Conservation (phyloP, 2,329 filamentous ascomycete genomes). For the Aspergillus eucalypticola region DNA sequence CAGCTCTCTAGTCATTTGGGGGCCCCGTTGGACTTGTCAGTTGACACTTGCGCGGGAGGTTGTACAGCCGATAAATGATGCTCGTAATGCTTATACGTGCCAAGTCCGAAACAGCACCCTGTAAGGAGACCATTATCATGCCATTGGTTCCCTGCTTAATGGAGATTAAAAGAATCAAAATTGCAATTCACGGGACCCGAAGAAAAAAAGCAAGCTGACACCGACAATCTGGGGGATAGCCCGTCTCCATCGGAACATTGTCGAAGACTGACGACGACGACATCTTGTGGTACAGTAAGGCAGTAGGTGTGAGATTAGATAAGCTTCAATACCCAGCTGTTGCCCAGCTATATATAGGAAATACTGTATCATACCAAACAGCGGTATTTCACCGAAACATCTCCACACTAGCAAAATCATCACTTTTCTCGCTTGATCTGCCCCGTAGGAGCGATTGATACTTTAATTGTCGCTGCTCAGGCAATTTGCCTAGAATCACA, state of each 20-base stretch:
- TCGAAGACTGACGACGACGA: neutral
- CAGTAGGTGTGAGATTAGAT: neutral
- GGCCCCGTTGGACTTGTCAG: neutral
- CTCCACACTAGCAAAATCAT: slow-evolving; percentile 2
- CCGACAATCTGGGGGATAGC: neutral
- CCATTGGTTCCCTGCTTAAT: neutral
- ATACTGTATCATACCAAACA: neutral
- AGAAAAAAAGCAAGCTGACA: neutral
- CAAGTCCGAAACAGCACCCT: neutral
- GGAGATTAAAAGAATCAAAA: neutral
- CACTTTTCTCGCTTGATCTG: neutral
- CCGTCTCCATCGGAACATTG: neutral
- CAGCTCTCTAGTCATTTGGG: neutral
- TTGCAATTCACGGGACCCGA: too few species aligned
- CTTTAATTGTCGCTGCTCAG: neutral
- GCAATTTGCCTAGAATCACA: neutral
- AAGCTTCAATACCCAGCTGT: neutral
- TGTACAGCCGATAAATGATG: neutral
- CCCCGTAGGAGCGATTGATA: neutral
- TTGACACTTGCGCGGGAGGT: slow-evolving; percentile 3
- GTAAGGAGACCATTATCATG: neutral
- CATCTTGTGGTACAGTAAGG: neutral
- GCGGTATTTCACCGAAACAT: slow-evolving; percentile 1
- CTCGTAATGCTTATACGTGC: neutral
- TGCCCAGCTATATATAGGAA: neutral